A percentile compares a stretch with the other conserved stretches of the same genome.
These are phyloP conservation scores for Pseudocercospora fijiensis DNA, from an alignment of 2,329 filamentous ascomycete genomes.

Conservation along the genomic window DNA sequence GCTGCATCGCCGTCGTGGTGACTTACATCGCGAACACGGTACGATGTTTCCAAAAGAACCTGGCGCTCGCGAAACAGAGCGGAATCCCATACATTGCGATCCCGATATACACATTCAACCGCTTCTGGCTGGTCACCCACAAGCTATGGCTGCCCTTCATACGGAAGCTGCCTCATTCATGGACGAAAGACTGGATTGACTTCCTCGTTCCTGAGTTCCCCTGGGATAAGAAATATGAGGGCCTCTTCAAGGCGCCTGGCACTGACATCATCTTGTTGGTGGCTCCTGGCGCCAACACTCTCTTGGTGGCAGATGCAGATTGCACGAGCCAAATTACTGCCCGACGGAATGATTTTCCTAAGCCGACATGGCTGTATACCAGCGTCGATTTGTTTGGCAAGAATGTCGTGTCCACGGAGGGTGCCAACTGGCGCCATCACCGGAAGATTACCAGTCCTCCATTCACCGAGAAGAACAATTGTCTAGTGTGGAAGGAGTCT, in stretches of 20 bases:
- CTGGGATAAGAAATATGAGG: conserved; percentile 55
- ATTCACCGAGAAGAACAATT: conserved; percentile 75
- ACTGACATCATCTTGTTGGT: conserved; percentile 65
- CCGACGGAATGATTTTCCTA: conserved; percentile 69
- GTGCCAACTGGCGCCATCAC: conserved; percentile 67
- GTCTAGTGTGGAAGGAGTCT: conserved; percentile 63
- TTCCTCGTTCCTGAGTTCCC: conserved; percentile 61
- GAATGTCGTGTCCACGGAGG: conserved; percentile 71
- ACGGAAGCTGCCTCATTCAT: conserved; percentile 54
- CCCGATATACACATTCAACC: conserved; percentile 51
- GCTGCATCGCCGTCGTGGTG: conserved; percentile 35
- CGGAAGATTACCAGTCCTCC: conserved; percentile 68
- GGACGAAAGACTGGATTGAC: conserved; percentile 61
- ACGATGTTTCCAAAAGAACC: conserved; percentile 42
- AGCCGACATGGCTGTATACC: conserved; percentile 60
- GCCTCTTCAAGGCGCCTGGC: conserved; percentile 58
- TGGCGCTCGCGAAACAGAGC: conserved; percentile 47
- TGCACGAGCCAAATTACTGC: conserved; percentile 65
- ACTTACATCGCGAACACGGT: conserved; percentile 40
- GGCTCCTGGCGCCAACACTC: conserved; percentile 53
- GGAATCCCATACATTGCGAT: conserved; percentile 47
- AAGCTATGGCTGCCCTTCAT: conserved; percentile 58
- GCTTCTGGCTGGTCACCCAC: conserved; percentile 58
- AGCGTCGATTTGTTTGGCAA: conserved; percentile 66
- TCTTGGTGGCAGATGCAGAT: conserved; percentile 64